phyloP scores from a whole-genome alignment of 768 basidiomycete genomes.

The Tricholoma hemisulphureum region DNA sequence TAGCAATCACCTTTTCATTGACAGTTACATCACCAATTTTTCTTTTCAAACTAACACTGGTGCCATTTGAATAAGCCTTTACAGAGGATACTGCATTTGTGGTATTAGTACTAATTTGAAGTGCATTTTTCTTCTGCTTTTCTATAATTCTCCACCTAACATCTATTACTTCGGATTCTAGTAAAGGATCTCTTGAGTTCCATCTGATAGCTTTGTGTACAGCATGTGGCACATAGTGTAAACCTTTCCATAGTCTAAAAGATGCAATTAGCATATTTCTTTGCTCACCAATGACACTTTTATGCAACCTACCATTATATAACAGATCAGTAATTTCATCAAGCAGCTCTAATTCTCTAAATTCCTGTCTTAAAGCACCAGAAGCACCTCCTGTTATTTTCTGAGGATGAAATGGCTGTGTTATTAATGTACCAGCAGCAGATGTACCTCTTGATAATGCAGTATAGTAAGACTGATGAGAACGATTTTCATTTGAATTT shows the following conservation, averaged over 20 bases:
- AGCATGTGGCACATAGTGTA: background rate
- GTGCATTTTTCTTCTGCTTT: background rate
- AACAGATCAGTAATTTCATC: too few relatives aligned
- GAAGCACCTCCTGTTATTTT: too few relatives aligned
- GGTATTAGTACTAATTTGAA: too few relatives aligned
- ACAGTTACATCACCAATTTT: too few relatives aligned
- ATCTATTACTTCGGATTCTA: background rate
- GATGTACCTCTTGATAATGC: constrained; percentile 27
- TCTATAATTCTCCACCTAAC: background rate
- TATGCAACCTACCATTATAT: constrained; percentile 19
- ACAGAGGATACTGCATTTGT: too few relatives aligned
- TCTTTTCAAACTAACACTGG: background rate
- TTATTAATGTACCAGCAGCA: constrained; percentile 28
- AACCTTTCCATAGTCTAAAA: background rate
- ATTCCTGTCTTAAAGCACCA: too few relatives aligned
- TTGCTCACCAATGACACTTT: constrained; percentile 7
- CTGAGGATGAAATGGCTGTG: too few relatives aligned
- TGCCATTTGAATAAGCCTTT: background rate
- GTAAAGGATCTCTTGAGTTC: background rate
- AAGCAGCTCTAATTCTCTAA: too few relatives aligned
- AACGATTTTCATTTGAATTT: constrained; percentile 22
- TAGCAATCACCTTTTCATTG: too few relatives aligned
- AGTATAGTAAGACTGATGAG: constrained; percentile 30
- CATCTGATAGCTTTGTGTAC: too few relatives aligned
- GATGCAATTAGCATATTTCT: constrained; percentile 19